Base-by-base conservation (phyloP, 2,329 filamentous ascomycete species). In the Hymenoscyphus albidus region DNA sequence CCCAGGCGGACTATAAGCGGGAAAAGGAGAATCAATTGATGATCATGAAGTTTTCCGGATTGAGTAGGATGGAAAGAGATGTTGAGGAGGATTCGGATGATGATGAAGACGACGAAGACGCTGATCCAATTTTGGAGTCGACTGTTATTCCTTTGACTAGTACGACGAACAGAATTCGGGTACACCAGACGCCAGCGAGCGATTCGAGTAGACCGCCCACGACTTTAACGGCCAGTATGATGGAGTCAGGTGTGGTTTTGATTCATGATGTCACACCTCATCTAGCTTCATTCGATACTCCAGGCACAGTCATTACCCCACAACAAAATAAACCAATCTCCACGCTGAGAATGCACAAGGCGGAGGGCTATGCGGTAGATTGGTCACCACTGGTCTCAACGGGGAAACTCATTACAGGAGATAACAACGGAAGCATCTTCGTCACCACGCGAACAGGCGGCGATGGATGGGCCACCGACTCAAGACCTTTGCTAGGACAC, bases 191-290 rank as follows among this genome's bases (percentile, higher is more conserved):
- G 18, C 88, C 91, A 13, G 85, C 88, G 67, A 82, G 85, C 56
- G 90, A 91, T 72, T 84, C 88, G 16, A 87, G 88, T 31, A 84
- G 84, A 69, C 86, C 90, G n/a, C 86, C 89, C 2, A 92, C 87
- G 27, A 97, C 94, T 2, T 82, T 97, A 62, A 93, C 92, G 39
- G 95, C 95, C 54, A 88, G 91, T 62, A 96, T 97, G 92, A 92
- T 92, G 61, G 95, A 99, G 80, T 92, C 92, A 56, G 85, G 89
- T 48, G 85, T 96, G 73, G 87, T 98, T 70, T 86, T 95, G 59
- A 96, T 99, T 74, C 93, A 98, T 84, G 92, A 99, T 78, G 88
- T 99, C 60, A 95, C 93, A 2, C 89, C 92, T 2, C 92, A 98
- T 77, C 86, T 98, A 64, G 83, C 87, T 64, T 91, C 92, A 61